These are phyloP conservation scores for Theobroma grandiflorum DNA, from an alignment of 441 rosid species.

Conservation along the genomic window DNA sequence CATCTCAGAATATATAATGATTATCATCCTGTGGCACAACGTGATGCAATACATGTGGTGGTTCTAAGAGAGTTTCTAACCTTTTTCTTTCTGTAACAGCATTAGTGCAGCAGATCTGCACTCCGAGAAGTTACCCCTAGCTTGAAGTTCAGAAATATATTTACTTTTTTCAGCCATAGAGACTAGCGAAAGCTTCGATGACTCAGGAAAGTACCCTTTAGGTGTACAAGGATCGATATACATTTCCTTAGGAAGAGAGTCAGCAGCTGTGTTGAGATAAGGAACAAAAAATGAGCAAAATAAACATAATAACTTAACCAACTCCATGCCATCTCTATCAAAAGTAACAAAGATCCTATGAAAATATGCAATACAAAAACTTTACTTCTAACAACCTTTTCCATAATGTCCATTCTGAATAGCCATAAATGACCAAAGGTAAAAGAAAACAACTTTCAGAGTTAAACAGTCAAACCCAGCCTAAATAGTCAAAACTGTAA, in stretches of 20 bases:
- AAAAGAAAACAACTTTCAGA: not conserved
- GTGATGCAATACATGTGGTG: not conserved
- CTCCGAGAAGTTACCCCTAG: slow-evolving; percentile 85
- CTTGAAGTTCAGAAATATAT: slow-evolving; percentile 46
- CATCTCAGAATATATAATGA: slow-evolving; percentile 31
- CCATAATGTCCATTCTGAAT: not conserved
- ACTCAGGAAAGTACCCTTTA: slow-evolving; percentile 59
- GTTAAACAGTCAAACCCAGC: not conserved
- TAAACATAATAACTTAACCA: not conserved
- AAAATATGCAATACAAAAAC: not conserved
- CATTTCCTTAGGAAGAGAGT: slow-evolving; percentile 45
- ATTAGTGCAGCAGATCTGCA: slow-evolving; percentile 76
- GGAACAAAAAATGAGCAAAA: not conserved
- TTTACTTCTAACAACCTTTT: not conserved
- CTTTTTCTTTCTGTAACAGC: slow-evolving; percentile 76
- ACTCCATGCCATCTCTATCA: not conserved
- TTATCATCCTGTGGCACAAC: not conserved
- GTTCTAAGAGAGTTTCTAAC: slow-evolving; percentile 39
- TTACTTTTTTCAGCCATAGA: slow-evolving; percentile 48
- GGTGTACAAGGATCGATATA: slow-evolving; percentile 83
- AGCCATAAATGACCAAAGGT: not conserved
- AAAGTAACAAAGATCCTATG: slow-evolving; percentile 15
- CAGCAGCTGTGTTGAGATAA: slow-evolving; percentile 49
- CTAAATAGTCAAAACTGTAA: not conserved
- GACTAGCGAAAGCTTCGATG: slow-evolving; percentile 50